Percentiles rank a stretch among this genome's conserved stretches.
Conservation (phyloP, 208 protist genomes). For the Herpetomonas tarakana region DNA sequence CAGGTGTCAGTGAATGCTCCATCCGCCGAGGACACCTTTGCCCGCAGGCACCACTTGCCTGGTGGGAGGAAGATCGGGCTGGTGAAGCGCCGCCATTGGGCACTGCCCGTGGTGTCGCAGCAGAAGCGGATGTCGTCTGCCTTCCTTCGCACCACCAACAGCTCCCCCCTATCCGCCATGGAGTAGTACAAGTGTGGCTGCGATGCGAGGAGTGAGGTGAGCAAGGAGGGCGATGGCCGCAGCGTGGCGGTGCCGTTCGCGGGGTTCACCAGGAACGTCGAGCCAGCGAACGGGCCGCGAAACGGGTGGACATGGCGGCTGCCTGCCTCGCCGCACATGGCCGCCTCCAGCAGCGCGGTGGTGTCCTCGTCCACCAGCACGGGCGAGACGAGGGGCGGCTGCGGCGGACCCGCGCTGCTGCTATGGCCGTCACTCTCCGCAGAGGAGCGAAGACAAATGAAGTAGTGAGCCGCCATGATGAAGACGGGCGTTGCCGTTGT, state of each 20-base stretch:
- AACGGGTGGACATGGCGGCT: constrained; percentile 4
- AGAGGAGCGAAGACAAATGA: background rate
- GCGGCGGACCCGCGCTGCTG: background rate
- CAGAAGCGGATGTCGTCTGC: constrained; percentile 39
- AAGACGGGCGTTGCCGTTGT: constrained; percentile 41
- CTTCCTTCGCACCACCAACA: constrained; percentile 20
- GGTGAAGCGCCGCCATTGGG: constrained; percentile 52
- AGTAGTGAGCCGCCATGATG: constrained; percentile 43
- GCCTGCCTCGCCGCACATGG: constrained; percentile 10
- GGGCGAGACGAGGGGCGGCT: constrained; percentile 6
- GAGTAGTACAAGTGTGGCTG: too few species aligned
- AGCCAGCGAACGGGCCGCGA: constrained; percentile 8
- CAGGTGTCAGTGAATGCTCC: constrained; percentile 32
- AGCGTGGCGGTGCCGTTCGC: constrained; percentile 6
- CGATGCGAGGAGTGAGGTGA: too few species aligned
- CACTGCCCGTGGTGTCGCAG: constrained; percentile 43
- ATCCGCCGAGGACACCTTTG: constrained; percentile 24
- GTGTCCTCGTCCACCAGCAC: constrained; percentile 20
- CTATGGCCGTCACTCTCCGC: background rate
- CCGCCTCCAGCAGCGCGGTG: constrained; percentile 24
- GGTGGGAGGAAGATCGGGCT: constrained; percentile 57
- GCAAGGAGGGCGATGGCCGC: background rate
- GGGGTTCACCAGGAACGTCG: constrained; percentile 7
- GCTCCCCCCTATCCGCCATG: too few species aligned
- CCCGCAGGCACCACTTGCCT: constrained; percentile 79